Base-by-base conservation (phyloP, 23 red algal genomes). In the Gracilariopsis chorda region DNA sequence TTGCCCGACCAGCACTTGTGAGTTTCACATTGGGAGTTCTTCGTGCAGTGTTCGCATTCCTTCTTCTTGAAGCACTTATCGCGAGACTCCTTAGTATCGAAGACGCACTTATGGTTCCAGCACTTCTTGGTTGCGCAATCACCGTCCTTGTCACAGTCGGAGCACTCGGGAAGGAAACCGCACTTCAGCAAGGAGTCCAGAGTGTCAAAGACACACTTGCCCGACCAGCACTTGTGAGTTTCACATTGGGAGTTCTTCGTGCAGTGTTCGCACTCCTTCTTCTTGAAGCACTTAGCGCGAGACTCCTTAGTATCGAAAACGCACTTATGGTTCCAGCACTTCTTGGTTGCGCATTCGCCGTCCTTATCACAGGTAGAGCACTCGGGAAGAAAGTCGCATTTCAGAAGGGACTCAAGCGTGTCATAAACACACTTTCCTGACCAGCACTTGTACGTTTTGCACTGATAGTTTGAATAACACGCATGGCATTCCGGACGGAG, bases 21-120 rank as follows among this genome's bases (percentile, higher is more conserved):
- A 30, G 65, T 88, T 27, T 32, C 28, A 32, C 83, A 89, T 62
- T 89, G 69, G 19, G 42, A 21, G 41, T 53, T 27, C 12, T 24
- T 29, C 3, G 28, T 55, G 51, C 85, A 89, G 45, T 48, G 51
- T 5, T 61, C 37, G 67, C 85, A 89, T 62, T 89, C 48, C 4
- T 36, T n/a, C 27, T 75, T 76, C 70, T 89, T 61, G 59, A 88
- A 88, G 24, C 83, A 88, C 45, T 88, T 88, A 17, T 45, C 48
- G 2, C 36, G 32, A 46, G 80, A 84, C 32, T 62, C 37, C 25
- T 65, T 36, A 32, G 36, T 88, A 2, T 74, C 48, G 28, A 68
- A 65, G 9, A 84, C 80, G 1, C 80, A 84, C 80, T 84, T 84
- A 29, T 48, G 11, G 0, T 84, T 84, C 80, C 80, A 84, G 21